Base-by-base conservation (phyloP, 805 yeast genomes). In the Wickerhamomyces silvicola region DNA sequence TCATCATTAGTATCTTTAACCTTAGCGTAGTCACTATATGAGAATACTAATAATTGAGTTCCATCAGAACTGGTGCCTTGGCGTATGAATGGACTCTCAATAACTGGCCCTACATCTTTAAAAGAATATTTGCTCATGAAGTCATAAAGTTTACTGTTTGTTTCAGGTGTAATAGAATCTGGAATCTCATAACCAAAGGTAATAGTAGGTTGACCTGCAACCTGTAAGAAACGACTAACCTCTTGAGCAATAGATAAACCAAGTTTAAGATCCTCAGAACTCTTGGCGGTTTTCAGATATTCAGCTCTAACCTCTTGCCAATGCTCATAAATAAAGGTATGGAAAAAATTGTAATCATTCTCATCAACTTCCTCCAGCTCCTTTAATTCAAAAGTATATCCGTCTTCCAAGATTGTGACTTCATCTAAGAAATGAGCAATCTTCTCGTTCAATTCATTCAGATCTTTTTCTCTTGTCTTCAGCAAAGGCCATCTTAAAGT, bases 61-160 rank as follows among this genome's bases (percentile, higher is more conserved):
- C 94, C 94, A 48, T 83, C 94, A 23, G 70, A 64, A 22, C 81
- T 74, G 11, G 81, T 72, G 1, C 82, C 74, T 40, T 75, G 85
- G 31, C 72, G 75, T 9, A 82, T 66, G 22, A 78, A 59, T 0
- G 66, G 60, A 10, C 57, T 45, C 11, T 71, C 72, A 15, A 60
- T 47, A 6, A 66, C 52, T n/a, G 51, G 40, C 5, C 69, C 71
- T 9, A 68, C 56, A 37, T 78, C 76, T 37, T 70, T 68, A 28
- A 72, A 60, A 0, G 85, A 64, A 56, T 76, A 70, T 35, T 75
- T 77, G 17, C 75, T 70, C 85, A 86, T 78, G 42, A 82, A 82
- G 35, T 85, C 94, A 45, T 73, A 76, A 17, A 78, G 61, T 35
- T 70, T 72, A 2, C 69, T 57, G 30, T 72, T 70, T 22, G 61